Percentiles rank a stretch among this genome's conserved stretches.
Conservation (phyloP, 257 asterid species). For the Plantago ovata region DNA sequence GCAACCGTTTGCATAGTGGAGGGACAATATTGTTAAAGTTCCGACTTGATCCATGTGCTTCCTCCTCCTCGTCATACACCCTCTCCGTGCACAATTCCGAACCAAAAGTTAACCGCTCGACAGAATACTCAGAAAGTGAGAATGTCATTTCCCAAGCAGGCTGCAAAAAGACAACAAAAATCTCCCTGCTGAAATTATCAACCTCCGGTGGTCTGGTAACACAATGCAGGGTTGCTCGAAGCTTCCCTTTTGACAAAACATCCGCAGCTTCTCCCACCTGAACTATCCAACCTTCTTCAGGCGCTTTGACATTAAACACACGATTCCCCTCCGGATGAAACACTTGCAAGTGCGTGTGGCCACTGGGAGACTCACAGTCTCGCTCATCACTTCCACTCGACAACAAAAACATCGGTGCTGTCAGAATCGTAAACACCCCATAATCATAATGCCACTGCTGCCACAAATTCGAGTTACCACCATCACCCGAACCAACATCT, state of each 20-base stretch:
- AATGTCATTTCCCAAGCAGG: slow-evolving; percentile 78
- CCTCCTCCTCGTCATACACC: slow-evolving; percentile 8
- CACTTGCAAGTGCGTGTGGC: slow-evolving; percentile 64
- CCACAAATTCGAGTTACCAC: slow-evolving; percentile 45
- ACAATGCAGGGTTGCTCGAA: slow-evolving; percentile 80
- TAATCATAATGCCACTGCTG: slow-evolving; percentile 98
- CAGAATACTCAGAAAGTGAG: slow-evolving; percentile 55
- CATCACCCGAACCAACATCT: slow-evolving; percentile 14
- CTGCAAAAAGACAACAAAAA: slow-evolving; percentile 77
- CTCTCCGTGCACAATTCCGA: slow-evolving; percentile 19
- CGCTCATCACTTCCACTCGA: slow-evolving; percentile 30
- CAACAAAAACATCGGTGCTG: slow-evolving; percentile 62
- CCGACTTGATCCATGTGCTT: slow-evolving; percentile 26
- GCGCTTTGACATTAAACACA: slow-evolving; percentile 46
- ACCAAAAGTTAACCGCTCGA: slow-evolving; percentile 25
- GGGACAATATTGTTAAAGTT: slow-evolving; percentile 52
- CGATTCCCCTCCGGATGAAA: slow-evolving; percentile 55
- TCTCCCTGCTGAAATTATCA: slow-evolving; percentile 75
- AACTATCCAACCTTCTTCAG: slow-evolving; percentile 59
- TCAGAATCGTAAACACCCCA: slow-evolving; percentile 72
- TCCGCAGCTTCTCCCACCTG: slow-evolving; percentile 95
- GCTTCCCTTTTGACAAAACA: slow-evolving; percentile 70
- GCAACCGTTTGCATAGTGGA: slow-evolving; percentile 54
- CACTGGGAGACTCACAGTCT: slow-evolving; percentile 52
- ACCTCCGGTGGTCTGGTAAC: slow-evolving; percentile 48